Evolutionary conservation across 2,329 filamentous ascomycete species (phyloP).

Genomic region (Ceratocystis huliohia): DNA sequence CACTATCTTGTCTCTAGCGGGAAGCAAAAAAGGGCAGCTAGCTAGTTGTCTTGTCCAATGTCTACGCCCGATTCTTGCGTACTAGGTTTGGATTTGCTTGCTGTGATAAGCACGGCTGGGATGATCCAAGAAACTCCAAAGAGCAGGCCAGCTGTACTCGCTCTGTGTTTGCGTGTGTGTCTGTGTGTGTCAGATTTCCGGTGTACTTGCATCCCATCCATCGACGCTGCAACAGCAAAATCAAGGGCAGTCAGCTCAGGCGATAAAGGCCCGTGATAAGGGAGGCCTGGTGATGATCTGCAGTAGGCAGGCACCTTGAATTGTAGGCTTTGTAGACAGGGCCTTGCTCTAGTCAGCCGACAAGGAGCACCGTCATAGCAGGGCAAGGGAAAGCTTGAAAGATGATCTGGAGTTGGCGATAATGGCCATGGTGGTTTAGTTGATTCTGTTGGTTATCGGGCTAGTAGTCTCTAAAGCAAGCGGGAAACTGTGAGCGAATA

Average conservation of each 20-base stretch:
- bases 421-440: neutral
- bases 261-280: neutral
- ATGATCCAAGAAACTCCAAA: neutral
- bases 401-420: neutral
- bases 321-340: neutral
- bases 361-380: neutral
- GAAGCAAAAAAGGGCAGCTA: neutral
- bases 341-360: neutral
- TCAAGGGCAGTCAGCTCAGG: neutral
- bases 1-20: neutral
- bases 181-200: neutral
- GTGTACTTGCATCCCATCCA: neutral
- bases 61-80: neutral
- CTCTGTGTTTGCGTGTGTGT: neutral
- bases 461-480: neutral
- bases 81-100: neutral
- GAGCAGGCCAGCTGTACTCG: neutral
- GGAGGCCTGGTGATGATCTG: neutral
- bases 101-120: neutral
- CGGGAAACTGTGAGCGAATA: neutral
- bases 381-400: neutral
- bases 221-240: neutral
- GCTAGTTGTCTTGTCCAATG: neutral
- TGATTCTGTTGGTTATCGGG: neutral
- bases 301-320: neutral